Percentiles rank a stretch among this genome's conserved stretches.
These are phyloP conservation scores for Cordyceps sp. DNA, from an alignment of 2,329 filamentous ascomycete genomes.

Conservation along the genomic window DNA sequence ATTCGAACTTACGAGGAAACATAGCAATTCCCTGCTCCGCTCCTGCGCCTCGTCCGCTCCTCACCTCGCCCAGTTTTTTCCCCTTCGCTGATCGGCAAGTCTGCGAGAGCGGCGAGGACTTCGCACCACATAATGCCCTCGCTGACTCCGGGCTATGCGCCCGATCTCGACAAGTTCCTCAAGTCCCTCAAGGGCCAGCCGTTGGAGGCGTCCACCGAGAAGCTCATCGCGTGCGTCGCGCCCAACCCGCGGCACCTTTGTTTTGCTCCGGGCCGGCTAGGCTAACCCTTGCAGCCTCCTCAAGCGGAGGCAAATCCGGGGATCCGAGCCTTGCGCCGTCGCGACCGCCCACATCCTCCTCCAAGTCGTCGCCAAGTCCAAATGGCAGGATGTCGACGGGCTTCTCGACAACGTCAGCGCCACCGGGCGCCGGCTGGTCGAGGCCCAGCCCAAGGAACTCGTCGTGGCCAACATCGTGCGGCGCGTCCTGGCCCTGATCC, in stretches of 20 bases:
- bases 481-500: slow-evolving; percentile 75
- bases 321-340: slow-evolving; percentile 75
- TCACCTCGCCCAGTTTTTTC: no score
- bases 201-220: slow-evolving; percentile 70
- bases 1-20: no score
- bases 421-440: slow-evolving; percentile 60
- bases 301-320: slow-evolving; percentile 78
- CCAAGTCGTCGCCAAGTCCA: slow-evolving; percentile 68
- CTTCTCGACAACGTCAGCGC: slow-evolving; percentile 67
- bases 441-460: slow-evolving; percentile 78
- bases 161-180: slow-evolving; percentile 62
- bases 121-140: slow-evolving; percentile 17
- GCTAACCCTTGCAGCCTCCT: slow-evolving; percentile 46
- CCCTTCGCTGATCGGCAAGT: not conserved
- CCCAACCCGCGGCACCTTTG: not conserved
- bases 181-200: slow-evolving; percentile 60
- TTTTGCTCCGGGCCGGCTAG: not conserved
- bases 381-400: slow-evolving; percentile 59
- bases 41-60: no score
- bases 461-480: slow-evolving; percentile 90
- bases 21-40: no score
- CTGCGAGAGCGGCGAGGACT: no score
- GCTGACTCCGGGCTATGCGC: slow-evolving; percentile 30
- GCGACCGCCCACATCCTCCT: slow-evolving; percentile 81
- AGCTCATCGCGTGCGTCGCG: slow-evolving; percentile 55